A percentile compares a stretch with the other conserved stretches of the same genome.
Evolutionary conservation across 371 early-diverging fungal genomes (phyloP).

Genomic region (Blakeslea trispora): DNA sequence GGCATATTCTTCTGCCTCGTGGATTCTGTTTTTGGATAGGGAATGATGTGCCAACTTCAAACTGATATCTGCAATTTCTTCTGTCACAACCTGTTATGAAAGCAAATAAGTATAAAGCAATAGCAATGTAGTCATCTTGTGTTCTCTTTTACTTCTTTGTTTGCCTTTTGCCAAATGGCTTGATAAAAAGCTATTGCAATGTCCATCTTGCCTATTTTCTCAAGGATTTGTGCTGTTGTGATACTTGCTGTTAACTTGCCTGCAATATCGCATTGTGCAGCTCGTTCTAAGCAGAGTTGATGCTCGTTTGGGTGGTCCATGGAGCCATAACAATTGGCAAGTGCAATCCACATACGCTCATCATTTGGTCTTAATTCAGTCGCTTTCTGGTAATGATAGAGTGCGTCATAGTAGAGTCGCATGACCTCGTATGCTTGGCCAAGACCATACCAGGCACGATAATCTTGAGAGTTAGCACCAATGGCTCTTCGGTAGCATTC

Average conservation of each 20-base stretch:
- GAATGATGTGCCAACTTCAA: slow-evolving; percentile 63
- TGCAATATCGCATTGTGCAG: slow-evolving; percentile 57
- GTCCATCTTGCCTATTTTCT: slow-evolving; percentile 48
- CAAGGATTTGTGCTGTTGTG: slow-evolving; percentile 61
- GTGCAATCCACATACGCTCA: slow-evolving; percentile 77
- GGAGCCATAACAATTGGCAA: slow-evolving; percentile 70
- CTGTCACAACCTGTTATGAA: slow-evolving; percentile 49
- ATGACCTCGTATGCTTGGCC: slow-evolving; percentile 91
- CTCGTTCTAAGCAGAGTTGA: slow-evolving; percentile 69
- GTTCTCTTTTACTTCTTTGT: slow-evolving; percentile 48
- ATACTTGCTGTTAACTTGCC: slow-evolving; percentile 49
- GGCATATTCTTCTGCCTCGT: slow-evolving; percentile 50
- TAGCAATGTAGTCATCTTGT: too few relatives aligned
- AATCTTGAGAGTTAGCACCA: slow-evolving; percentile 82
- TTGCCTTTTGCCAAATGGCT: slow-evolving; percentile 46
- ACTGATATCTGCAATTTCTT: slow-evolving; percentile 61
- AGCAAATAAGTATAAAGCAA: too few relatives aligned
- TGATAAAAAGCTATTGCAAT: slow-evolving; percentile 65
- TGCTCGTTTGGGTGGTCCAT: slow-evolving; percentile 56
- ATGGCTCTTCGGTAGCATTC: slow-evolving; percentile 87
- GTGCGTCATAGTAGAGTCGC: slow-evolving; percentile 77
- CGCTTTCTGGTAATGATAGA: slow-evolving; percentile 85
- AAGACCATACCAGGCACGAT: slow-evolving; percentile 92
- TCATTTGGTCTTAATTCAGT: slow-evolving; percentile 78
- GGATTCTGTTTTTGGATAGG: slow-evolving; percentile 44